Conservation (phyloP, 495 filamentous ascomycete genomes). For the Wilcoxina mikolae region DNA sequence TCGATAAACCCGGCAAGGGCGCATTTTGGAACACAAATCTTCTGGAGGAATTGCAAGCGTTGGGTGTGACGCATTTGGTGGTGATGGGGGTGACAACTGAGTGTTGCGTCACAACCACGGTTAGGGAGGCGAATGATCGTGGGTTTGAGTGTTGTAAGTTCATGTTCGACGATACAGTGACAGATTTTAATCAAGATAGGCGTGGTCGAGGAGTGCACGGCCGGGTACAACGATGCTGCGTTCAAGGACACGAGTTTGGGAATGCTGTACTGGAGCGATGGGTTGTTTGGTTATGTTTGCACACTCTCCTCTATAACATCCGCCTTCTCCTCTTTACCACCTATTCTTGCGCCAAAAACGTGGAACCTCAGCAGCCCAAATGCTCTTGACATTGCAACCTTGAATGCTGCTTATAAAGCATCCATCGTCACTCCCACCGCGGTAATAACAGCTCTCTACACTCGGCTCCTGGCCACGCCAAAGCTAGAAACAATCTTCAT, state of each 20-base stretch:
- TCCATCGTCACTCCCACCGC: not conserved
- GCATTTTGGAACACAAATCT: slow-evolving; percentile 53
- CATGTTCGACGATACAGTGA: not conserved
- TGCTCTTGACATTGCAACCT: not conserved
- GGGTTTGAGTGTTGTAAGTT: slow-evolving; percentile 53
- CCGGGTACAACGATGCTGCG: slow-evolving; percentile 32
- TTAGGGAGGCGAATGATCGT: slow-evolving; percentile 58
- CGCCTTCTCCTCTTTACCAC: slow-evolving; percentile 15
- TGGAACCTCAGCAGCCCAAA: not conserved
- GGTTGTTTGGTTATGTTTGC: slow-evolving; percentile 39
- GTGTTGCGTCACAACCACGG: slow-evolving; percentile 52
- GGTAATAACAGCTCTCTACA: slow-evolving; percentile 31
- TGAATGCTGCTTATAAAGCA: not conserved
- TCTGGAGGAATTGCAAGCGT: slow-evolving; percentile 43
- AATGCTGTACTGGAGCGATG: slow-evolving; percentile 36
- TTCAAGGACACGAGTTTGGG: slow-evolving; percentile 34
- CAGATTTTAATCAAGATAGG: slow-evolving; percentile 18
- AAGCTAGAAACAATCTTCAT: slow-evolving; percentile 23
- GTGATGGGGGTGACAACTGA: slow-evolving; percentile 37
- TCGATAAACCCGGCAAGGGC: slow-evolving; percentile 54
- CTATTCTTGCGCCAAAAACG: not conserved
- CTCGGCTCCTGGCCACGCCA: slow-evolving; percentile 21
- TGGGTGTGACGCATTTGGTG: slow-evolving; percentile 52
- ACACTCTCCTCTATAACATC: slow-evolving; percentile 29
- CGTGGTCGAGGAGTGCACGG: slow-evolving; percentile 34